Evolutionary conservation across 768 basidiomycete genomes (phyloP).

Genomic region (Candolleomyces aberdarensis): DNA sequence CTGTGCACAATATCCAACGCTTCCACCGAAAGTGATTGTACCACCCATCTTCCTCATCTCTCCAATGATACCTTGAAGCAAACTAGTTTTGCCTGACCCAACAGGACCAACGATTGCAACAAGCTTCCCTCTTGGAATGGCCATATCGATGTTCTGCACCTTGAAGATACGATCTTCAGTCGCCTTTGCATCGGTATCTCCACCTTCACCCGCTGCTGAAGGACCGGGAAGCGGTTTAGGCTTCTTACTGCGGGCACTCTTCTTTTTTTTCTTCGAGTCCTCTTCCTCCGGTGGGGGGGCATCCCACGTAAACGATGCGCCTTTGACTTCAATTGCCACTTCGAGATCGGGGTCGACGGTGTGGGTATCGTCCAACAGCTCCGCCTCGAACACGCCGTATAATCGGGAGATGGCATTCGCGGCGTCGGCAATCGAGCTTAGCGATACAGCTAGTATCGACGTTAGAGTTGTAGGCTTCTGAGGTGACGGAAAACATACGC

Average conservation of each 20-base stretch:
- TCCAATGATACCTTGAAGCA: constrained; percentile 73
- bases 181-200: constrained; percentile 25
- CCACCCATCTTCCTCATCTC: constrained; percentile 79
- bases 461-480: constrained; percentile 4
- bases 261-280: constrained; percentile 14
- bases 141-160: constrained; percentile 59
- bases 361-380: constrained; percentile 60
- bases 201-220: constrained; percentile 17
- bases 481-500: constrained; percentile 33
- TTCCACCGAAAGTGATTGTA: constrained; percentile 67
- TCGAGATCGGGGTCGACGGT: constrained; percentile 51
- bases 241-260: constrained; percentile 13
- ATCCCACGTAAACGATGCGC: constrained; percentile 87
- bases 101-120: constrained; percentile 86
- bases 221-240: constrained; percentile 12
- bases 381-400: constrained; percentile 80
- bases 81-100: constrained; percentile 65
- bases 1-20: constrained; percentile 82
- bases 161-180: constrained; percentile 54
- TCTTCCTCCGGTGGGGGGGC: constrained; percentile 55
- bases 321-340: constrained; percentile 63
- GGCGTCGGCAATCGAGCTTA: constrained; percentile 83
- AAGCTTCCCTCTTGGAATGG: constrained; percentile 72
- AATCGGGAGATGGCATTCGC: constrained; percentile 76
- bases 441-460: constrained; percentile 52